Base-by-base conservation (phyloP, 345 rosid genomes). In the Aquilaria yunnanensis region DNA sequence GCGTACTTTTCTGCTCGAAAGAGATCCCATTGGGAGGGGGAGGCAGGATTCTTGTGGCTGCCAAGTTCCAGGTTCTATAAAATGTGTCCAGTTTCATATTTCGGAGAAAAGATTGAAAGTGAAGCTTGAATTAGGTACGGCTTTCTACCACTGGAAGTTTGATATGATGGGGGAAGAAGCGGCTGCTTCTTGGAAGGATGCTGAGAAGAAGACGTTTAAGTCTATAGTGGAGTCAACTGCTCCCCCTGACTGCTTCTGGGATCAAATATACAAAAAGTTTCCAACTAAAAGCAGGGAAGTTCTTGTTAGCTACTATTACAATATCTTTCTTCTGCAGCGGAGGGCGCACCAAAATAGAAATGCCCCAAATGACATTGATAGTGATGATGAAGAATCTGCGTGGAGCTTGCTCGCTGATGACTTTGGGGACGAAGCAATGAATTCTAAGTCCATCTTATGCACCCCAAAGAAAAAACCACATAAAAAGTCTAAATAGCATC, bases 11-110 rank as follows among this genome's bases (percentile, higher is more conserved):
- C 73, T 88, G n/a, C 74, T 90, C 33, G 96, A 94, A 80, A 74
- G 92, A 71, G 95, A 86, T 64, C 93, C 78, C 2, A 88, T 94
- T 46, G 99, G 99, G 43, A 90, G 80, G 75, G 97, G 95, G 71
- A 86, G 97, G 66, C 78, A 75, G 64, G 89, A 85, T 63, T 64
- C 77, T 56, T 90, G 99, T 70, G 91, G 99, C 56, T 94, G 99
- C 66, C 71, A 67, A 34, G 54, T 63, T 66, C 83, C 60, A 56
- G 85, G 76, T 64, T 94, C 99, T 59, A 4, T 69, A 8, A 86
- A 81, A 66, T 94, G 99, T 64, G 81, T 88, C 47, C 82, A 83
- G 62, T 94, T 86, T 79, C 99, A 94, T 51, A 66, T 75, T 47
- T 48, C 70, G 14, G 79, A 82, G 75, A 83, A 79, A 61, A 77